Evolutionary conservation across 2,329 filamentous ascomycete genomes (phyloP).

Genomic region (Neofusicoccum umdonicola): DNA sequence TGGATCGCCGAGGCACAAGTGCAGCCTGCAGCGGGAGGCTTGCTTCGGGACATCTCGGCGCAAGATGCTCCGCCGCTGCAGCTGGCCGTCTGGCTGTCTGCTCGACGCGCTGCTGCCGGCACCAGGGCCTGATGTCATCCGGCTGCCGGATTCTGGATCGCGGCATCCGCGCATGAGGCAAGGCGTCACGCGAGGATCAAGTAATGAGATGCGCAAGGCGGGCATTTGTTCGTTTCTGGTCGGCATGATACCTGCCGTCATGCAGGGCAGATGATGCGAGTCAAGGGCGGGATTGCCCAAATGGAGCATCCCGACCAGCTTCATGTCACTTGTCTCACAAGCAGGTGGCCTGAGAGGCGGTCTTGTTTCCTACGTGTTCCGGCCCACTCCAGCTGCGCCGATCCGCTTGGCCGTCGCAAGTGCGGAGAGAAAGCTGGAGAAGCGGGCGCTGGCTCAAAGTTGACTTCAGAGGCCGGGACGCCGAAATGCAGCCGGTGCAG

Average conservation of each 20-base stretch:
- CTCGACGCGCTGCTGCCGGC: not conserved
- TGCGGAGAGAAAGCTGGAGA: constrained; percentile 9
- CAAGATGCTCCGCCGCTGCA: not conserved
- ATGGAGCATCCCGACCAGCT: not conserved
- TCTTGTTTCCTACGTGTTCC: constrained; percentile 6
- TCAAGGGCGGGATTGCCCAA: not conserved
- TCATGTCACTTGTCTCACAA: not conserved
- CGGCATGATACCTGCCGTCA: not conserved
- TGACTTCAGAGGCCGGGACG: constrained; percentile 4
- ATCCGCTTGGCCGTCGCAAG: constrained; percentile 3
- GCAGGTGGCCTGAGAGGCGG: constrained; percentile 4
- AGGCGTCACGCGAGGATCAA: not conserved
- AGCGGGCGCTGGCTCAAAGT: not conserved
- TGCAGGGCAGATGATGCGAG: not conserved
- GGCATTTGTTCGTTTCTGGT: not conserved
- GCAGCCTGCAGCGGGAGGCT: constrained; percentile 1
- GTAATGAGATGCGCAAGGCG: not conserved
- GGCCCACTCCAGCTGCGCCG: not conserved
- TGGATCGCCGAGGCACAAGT: constrained; percentile 10
- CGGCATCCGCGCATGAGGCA: not conserved
- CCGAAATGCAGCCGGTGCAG: constrained; percentile 7
- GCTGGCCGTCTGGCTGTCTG: not conserved
- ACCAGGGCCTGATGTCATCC: not conserved
- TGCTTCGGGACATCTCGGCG: constrained; percentile 8
- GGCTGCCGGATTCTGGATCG: not conserved